Base-by-base conservation (phyloP, 2,329 filamentous ascomycete species). In the Neofusicoccum sp. region DNA sequence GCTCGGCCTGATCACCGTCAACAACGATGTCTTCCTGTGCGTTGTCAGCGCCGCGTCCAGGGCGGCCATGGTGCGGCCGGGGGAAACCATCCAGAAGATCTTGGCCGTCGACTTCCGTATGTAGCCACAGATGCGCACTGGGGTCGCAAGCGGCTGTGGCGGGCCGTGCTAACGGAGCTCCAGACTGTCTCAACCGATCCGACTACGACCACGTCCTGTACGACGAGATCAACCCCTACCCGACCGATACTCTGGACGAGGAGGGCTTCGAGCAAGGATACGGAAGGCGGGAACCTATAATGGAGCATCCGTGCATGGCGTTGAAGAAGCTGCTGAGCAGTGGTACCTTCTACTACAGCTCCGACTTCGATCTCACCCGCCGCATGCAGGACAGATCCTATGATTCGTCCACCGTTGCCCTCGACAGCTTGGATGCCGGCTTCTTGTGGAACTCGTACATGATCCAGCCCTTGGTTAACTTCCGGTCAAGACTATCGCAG, bases 361-460 rank as follows among this genome's bases (percentile, higher is more conserved):
- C 91, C n/a, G 92, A 98, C 74, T 99, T 99, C 73, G 93, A 99
- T 72, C 80, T 99, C 51, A 99, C 95, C 3, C 93, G 96, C 75
- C 85, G 95, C 66, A 78, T 98, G 64, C 95, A 99, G 75, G 89
- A 97, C 71, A 87, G 93, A 68, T 86, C 88, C 12, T 85, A 89
- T 61, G 91, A 93, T 71, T 86, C 86, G 20, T 83, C 87, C 45
- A 87, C 89, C 0, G 93, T 98, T 64, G 90, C 96, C 64, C 91
- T 97, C 63, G 92, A 96, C 71, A 95, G 91, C 69, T 87, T 98
- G 63, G 92, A 99, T 73, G 89, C 92, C 69, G 89, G 90, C 1
- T 97, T 96, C 71, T 78, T 99, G 16, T 99, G 95, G 95, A 99
- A 99, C 71, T 96, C 91, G 3, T 97, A 96, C 76, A 97, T 99